phyloP scores from a whole-genome alignment of 768 basidiomycete genomes.

The Termitomyces sp. region DNA sequence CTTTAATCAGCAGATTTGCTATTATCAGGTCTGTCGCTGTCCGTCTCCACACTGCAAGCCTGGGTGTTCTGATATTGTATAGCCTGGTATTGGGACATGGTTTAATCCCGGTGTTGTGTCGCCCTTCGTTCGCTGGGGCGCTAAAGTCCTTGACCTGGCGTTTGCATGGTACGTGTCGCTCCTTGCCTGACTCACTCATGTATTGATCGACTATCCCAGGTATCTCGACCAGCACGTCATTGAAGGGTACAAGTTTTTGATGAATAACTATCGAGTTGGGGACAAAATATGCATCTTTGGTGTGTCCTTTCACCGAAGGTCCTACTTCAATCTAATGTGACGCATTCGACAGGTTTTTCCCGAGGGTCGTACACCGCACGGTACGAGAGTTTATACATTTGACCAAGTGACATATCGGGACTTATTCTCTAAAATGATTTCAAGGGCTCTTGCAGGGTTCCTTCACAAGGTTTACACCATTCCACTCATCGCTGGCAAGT shows the following conservation, averaged over 20 bases:
- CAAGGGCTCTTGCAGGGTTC: constrained; percentile 71
- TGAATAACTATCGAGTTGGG: constrained; percentile 71
- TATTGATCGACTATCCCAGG: constrained; percentile 27
- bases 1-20: constrained; percentile 19
- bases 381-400: constrained; percentile 12
- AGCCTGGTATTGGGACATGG: constrained; percentile 47
- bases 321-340: not conserved
- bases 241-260: constrained; percentile 72
- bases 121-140: constrained; percentile 51
- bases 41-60: not conserved
- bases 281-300: constrained; percentile 76
- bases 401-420: not conserved
- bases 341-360: constrained; percentile 56
- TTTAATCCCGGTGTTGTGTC: constrained; percentile 62
- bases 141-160: constrained; percentile 60
- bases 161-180: constrained; percentile 56
- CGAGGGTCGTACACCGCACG: constrained; percentile 46
- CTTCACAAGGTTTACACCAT: constrained; percentile 51
- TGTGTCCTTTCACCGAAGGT: constrained; percentile 20
- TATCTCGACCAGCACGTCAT: constrained; percentile 68
- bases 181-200: not conserved
- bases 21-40: constrained; percentile 51
- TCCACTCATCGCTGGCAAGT: not conserved
- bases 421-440: not conserved
- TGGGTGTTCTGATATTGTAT: not conserved